Evolutionary conservation across 495 filamentous ascomycete species (phyloP).

Genomic region (Aspergillus avenaceus): DNA sequence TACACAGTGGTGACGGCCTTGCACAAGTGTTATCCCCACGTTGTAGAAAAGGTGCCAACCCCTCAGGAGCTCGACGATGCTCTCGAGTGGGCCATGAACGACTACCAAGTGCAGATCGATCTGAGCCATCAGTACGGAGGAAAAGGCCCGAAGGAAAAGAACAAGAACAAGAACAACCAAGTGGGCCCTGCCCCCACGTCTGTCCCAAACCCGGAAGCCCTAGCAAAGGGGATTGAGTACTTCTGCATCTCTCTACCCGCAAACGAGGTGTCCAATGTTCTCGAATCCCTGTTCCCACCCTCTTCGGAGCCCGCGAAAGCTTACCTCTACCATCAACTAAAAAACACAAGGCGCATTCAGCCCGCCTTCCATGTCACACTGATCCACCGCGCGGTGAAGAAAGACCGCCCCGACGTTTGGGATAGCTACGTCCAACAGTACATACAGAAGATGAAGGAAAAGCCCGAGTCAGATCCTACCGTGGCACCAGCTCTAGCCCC

Average conservation of each 20-base stretch:
- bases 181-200: constrained; percentile 11
- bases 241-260: constrained; percentile 66
- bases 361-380: constrained; percentile 89
- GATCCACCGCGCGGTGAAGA: constrained; percentile 67
- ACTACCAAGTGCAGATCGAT: constrained; percentile 73
- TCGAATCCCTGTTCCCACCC: constrained; percentile 63
- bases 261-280: constrained; percentile 50
- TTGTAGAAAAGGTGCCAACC: constrained; percentile 68
- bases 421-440: constrained; percentile 53
- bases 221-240: constrained; percentile 69
- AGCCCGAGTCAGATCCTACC: constrained; percentile 32
- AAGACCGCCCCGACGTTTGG: constrained; percentile 65
- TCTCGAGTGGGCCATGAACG: constrained; percentile 67
- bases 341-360: constrained; percentile 70
- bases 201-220: constrained; percentile 15
- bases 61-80: constrained; percentile 75
- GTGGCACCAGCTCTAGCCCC: constrained; percentile 42
- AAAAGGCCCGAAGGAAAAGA: constrained; percentile 34
- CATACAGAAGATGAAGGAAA: constrained; percentile 34
- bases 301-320: constrained; percentile 38
- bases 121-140: constrained; percentile 48
- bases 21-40: constrained; percentile 65
- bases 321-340: constrained; percentile 71
- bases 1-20: constrained; percentile 71
- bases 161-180: constrained; percentile 25